Percentiles rank a stretch among this genome's conserved stretches.
phyloP scores from a whole-genome alignment of 495 filamentous ascomycete species.

The Immersiella caudata region DNA sequence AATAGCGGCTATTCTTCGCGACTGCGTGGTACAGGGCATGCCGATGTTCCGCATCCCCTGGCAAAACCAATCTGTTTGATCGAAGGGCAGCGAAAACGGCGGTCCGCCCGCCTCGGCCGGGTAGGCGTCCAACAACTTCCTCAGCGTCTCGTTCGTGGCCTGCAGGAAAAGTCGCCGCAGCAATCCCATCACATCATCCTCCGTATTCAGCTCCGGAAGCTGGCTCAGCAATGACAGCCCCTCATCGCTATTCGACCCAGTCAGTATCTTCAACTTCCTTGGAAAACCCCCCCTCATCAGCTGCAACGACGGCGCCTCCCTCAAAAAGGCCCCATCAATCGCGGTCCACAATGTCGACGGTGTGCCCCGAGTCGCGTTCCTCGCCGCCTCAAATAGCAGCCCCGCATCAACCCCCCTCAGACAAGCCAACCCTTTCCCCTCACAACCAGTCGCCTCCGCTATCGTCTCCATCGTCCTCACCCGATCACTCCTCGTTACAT shows the following conservation, averaged over 20 bases:
- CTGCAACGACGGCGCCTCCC: conserved; percentile 10
- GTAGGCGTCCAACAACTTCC: conserved; percentile 13
- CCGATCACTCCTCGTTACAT: conserved; percentile 5
- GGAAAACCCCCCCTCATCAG: conserved; percentile 11
- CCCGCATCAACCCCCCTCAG: conserved; percentile 9
- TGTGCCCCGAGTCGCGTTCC: conserved; percentile 6
- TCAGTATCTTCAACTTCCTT: conserved; percentile 12
- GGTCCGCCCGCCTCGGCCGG: conserved; percentile 11
- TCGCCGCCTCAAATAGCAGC: conserved; percentile 9
- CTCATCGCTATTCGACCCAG: conserved; percentile 16
- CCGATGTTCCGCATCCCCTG: conserved; percentile 4
- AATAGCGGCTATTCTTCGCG: conserved; percentile 13
- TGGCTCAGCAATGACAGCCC: conserved; percentile 3
- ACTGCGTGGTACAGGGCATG: conserved; percentile 4
- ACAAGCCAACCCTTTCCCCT: conserved; percentile 10
- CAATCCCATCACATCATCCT: conserved; percentile 11
- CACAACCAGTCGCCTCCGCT: conserved; percentile 3
- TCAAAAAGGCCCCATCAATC: conserved; percentile 14
- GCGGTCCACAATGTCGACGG: conserved; percentile 6
- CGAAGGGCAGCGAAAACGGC: conserved; percentile 10
- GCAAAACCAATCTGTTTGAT: conserved; percentile 12
- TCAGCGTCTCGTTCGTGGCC: conserved; percentile 15
- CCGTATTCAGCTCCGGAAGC: conserved; percentile 11
- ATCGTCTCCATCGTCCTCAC: conserved; percentile 9
- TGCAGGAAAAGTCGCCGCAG: conserved; percentile 8